These are phyloP conservation scores for Jacaranda mimosifolia DNA, from an alignment of 257 asterid genomes.

Conservation along the genomic window DNA sequence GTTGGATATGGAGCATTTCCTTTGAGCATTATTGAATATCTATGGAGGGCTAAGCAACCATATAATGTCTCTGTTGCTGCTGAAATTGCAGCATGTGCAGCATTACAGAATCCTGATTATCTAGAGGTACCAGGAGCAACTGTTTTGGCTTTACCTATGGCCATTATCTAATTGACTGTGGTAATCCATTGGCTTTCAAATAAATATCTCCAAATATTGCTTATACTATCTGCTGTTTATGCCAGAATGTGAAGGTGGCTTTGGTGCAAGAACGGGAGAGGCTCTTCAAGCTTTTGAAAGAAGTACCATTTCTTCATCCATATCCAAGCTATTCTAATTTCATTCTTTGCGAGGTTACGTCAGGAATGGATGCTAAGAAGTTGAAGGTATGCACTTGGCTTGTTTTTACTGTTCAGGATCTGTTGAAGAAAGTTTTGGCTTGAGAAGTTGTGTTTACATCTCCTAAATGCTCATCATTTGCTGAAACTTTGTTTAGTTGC, in stretches of 20 bases:
- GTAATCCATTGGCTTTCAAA: neutral
- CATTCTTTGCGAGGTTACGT: conserved; percentile 90
- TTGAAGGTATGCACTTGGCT: conserved; percentile 69
- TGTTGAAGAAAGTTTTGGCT: neutral
- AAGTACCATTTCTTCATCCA: conserved; percentile 87
- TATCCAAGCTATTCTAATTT: conserved; percentile 92
- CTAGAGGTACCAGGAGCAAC: conserved; percentile 66
- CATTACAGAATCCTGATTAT: conserved; percentile 76
- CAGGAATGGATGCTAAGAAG: conserved; percentile 93
- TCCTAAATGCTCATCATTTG: neutral
- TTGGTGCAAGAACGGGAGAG: conserved; percentile 90
- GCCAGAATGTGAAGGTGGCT: conserved; percentile 86
- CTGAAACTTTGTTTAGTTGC: too few relatives aligned
- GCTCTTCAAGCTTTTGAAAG: conserved; percentile 82
- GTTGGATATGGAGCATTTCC: conserved; percentile 99
- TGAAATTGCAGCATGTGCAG: conserved; percentile 96
- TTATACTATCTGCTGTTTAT: conserved; percentile 19
- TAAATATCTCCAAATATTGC: neutral
- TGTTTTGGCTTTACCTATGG: neutral
- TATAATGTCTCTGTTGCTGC: conserved; percentile 98
- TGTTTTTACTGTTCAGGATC: conserved; percentile 2
- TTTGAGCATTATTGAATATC: conserved; percentile 80
- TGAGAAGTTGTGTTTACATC: too few relatives aligned
- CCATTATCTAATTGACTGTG: neutral
- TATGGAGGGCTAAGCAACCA: conserved; percentile 99